Evolutionary conservation across 139 green algal species (phyloP), one percentile per base, ranked within the genome.

Genomic region (Tetradesmus obliquus): DNA sequence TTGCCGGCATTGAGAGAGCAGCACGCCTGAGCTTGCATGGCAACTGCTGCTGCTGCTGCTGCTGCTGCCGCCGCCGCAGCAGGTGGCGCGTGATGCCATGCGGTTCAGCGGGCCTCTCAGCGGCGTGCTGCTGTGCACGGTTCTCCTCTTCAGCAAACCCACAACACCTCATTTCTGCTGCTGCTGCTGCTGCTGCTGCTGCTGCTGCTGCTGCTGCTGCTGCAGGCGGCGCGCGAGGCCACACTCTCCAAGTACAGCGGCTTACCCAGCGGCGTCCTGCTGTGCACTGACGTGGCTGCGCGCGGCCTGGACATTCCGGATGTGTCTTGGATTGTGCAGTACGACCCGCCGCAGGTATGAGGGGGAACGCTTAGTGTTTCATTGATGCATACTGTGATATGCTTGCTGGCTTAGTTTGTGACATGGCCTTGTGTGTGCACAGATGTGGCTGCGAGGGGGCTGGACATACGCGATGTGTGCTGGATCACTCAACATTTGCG

Each of bases 211-310:
- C 66, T 76, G 66, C 66, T 76, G 66, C 66, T 76, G 66, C 66
- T 76, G 12, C 80, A 90, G 86, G 86, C 86, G 60, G 71, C 93
- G 4, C 94, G 98, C 3, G 97, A 99, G 86, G 66, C 90, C 0
- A 94, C 94, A 22, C 94, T 99, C 45, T 91, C 93, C 3, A 88
- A 94, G 0, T 99, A 98, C 60, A 91, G 17, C 24, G 66, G 54
- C 3, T 17, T 89, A 55, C n/a, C 24, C 57, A 66, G 91, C 91
- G 97, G 96, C 20, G 96, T 96, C 0, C 93, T 99, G 86, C 94
- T 99, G 66, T 97, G 93, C 92, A 99, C 98, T 2, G 98, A 99
- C 89, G 96, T 99, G 22, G 98, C 98, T 1, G 97, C 98, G 2
- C 92, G 98, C 1, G 98, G 98, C 0, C 93, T 99, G 72, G 98